phyloP scores from a whole-genome alignment of 352 stramenopile genomes.

The Globisporangium uncinulatum region DNA sequence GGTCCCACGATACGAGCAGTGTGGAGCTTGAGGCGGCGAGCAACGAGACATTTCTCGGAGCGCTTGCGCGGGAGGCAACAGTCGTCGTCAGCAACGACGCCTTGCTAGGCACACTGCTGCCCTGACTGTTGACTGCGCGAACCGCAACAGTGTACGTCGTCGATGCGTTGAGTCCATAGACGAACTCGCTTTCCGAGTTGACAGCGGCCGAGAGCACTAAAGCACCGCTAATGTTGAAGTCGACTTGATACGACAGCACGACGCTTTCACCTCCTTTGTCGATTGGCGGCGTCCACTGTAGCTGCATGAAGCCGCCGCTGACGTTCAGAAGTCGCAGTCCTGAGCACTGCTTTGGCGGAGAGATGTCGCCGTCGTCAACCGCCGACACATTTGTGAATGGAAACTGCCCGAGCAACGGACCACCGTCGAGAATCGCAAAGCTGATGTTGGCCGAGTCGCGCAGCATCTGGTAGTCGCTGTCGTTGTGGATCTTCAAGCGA shows the following conservation, averaged over 20 bases:
- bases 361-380: conserved; percentile 50
- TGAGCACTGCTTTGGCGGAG: conserved; percentile 33
- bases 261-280: conserved; percentile 30
- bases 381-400: conserved; percentile 26
- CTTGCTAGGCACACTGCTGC: conserved; percentile 17
- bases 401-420: conserved; percentile 19
- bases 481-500: conserved; percentile 27
- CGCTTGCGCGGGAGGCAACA: conserved; percentile 17
- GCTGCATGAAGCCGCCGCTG: conserved; percentile 33
- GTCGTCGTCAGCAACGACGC: conserved; percentile 22
- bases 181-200: conserved; percentile 4
- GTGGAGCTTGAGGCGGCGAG: conserved; percentile 31
- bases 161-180: conserved; percentile 42
- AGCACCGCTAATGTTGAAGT: conserved; percentile 10
- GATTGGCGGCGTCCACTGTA: conserved; percentile 35
- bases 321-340: conserved; percentile 15
- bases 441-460: conserved; percentile 30
- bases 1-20: conserved; percentile 36
- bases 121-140: conserved; percentile 24
- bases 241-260: conserved; percentile 23
- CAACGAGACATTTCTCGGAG: conserved; percentile 25
- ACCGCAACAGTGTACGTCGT: conserved; percentile 42
- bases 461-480: conserved; percentile 33
- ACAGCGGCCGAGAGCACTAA: conserved; percentile 7
- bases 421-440: conserved; percentile 35